These are phyloP conservation scores for Stemphylium vesicarium DNA, from an alignment of 2,329 filamentous ascomycete genomes.

Conservation along the genomic window DNA sequence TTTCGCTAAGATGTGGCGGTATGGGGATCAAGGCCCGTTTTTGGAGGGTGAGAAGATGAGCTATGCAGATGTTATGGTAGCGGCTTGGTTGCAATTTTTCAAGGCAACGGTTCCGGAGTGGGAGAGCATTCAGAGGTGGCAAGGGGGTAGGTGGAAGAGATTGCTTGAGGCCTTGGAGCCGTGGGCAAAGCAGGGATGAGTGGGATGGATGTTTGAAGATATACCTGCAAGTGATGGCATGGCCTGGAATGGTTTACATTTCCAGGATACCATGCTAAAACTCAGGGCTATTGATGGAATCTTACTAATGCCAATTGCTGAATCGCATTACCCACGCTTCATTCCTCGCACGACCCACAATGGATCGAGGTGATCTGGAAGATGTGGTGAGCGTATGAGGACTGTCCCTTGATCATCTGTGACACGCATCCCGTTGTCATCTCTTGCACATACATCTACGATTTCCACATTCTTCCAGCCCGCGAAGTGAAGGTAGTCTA, in stretches of 20 bases:
- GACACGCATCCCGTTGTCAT: conserved; percentile 27
- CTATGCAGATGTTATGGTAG: conserved; percentile 65
- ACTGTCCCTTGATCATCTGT: conserved; percentile 33
- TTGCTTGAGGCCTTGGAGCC: background rate
- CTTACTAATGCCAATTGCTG: background rate
- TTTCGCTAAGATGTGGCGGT: conserved; percentile 52
- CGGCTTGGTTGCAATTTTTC: conserved; percentile 61
- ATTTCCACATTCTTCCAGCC: conserved; percentile 62
- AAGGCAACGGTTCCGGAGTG: conserved; percentile 56
- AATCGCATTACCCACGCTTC: conserved; percentile 5
- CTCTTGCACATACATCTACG: conserved; percentile 56
- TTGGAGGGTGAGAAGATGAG: conserved; percentile 53
- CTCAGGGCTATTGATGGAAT: background rate
- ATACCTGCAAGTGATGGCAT: no score
- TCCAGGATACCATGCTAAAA: no score
- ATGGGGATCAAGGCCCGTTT: conserved; percentile 55
- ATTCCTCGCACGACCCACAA: conserved; percentile 38
- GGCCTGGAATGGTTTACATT: background rate
- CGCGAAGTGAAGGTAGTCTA: conserved; percentile 57
- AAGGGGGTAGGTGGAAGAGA: conserved; percentile 58
- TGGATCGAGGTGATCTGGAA: conserved; percentile 31
- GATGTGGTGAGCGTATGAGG: conserved; percentile 9
- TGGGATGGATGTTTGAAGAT: background rate
- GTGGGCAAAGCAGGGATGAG: background rate
- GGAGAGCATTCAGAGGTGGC: conserved; percentile 56